Evolutionary conservation across 2,329 filamentous ascomycete genomes (phyloP).

Genomic region (Blastomyces parvus): DNA sequence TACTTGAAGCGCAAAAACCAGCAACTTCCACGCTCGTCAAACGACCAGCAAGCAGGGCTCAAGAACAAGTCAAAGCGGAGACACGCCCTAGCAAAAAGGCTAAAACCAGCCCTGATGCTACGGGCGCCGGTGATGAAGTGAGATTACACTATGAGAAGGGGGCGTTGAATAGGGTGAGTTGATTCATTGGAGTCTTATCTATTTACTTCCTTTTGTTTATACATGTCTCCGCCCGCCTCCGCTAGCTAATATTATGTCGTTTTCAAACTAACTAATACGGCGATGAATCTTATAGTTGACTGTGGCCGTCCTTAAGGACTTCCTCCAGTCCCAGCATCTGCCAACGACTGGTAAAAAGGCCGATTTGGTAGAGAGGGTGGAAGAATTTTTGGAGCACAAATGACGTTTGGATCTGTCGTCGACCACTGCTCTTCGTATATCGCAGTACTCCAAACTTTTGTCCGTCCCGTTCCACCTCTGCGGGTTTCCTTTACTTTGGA

Average conservation of each 20-base stretch:
- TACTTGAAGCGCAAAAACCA: constrained; percentile 34
- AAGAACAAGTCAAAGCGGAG: constrained; percentile 20
- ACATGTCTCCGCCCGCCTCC: background rate
- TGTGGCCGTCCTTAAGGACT: constrained; percentile 39
- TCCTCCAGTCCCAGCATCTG: constrained; percentile 36
- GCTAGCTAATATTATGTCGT: background rate
- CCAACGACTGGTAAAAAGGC: constrained; percentile 40
- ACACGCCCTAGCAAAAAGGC: constrained; percentile 36
- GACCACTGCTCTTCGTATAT: background rate
- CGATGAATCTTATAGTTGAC: constrained; percentile 30
- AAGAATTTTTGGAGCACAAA: constrained; percentile 40
- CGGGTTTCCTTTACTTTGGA: background rate
- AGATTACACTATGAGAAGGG: constrained; percentile 35
- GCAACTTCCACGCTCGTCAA: constrained; percentile 41
- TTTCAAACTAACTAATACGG: constrained; percentile 4
- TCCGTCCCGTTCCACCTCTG: background rate
- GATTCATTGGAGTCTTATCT: background rate
- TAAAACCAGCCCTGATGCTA: constrained; percentile 31
- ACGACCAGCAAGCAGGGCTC: constrained; percentile 27
- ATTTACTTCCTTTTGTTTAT: background rate
- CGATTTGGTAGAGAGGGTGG: constrained; percentile 42
- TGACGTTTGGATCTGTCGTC: constrained; percentile 13
- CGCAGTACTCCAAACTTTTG: background rate
- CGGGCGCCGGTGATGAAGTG: constrained; percentile 30
- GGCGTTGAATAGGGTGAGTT: constrained; percentile 32